Evolutionary conservation across 768 basidiomycete genomes (phyloP).

Genomic region (Agrocybe praecox): DNA sequence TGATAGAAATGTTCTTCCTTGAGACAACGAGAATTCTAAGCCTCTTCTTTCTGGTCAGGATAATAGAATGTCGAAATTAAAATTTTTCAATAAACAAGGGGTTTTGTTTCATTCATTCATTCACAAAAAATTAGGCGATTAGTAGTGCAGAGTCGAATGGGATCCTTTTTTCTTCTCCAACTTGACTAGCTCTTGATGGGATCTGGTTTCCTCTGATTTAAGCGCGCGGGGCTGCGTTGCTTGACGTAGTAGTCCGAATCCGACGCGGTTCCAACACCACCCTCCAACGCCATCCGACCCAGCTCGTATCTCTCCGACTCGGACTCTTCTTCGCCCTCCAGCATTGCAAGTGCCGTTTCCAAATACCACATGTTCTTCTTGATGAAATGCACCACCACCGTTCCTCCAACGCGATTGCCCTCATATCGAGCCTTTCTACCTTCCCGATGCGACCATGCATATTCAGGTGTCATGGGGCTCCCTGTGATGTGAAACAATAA

Average conservation of each 20-base stretch:
- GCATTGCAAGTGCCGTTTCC: slow-evolving; percentile 87
- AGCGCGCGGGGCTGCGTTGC: neutral
- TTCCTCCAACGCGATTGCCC: slow-evolving; percentile 81
- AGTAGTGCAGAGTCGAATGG: neutral
- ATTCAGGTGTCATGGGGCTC: slow-evolving; percentile 56
- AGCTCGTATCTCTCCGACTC: slow-evolving; percentile 49
- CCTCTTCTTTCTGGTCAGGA: too few species aligned
- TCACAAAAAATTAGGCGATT: neutral
- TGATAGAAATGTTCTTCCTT: too few species aligned
- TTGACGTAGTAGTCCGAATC: too few species aligned
- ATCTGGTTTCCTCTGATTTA: slow-evolving; percentile 6
- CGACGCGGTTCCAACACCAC: neutral
- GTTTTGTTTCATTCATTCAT: too few species aligned
- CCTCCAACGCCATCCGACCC: slow-evolving; percentile 17
- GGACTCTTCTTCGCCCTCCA: slow-evolving; percentile 77
- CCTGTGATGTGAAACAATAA: slow-evolving; percentile 34
- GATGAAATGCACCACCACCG: slow-evolving; percentile 95
- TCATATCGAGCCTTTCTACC: slow-evolving; percentile 67
- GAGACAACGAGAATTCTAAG: too few species aligned
- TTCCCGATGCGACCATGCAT: slow-evolving; percentile 76
- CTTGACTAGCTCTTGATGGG: neutral
- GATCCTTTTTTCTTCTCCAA: too few species aligned
- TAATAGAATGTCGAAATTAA: too few species aligned
- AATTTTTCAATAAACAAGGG: too few species aligned
- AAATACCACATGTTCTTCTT: slow-evolving; percentile 97